Evolutionary conservation across 2,329 filamentous ascomycete genomes (phyloP).

Genomic region (Chaetomium globosum): DNA sequence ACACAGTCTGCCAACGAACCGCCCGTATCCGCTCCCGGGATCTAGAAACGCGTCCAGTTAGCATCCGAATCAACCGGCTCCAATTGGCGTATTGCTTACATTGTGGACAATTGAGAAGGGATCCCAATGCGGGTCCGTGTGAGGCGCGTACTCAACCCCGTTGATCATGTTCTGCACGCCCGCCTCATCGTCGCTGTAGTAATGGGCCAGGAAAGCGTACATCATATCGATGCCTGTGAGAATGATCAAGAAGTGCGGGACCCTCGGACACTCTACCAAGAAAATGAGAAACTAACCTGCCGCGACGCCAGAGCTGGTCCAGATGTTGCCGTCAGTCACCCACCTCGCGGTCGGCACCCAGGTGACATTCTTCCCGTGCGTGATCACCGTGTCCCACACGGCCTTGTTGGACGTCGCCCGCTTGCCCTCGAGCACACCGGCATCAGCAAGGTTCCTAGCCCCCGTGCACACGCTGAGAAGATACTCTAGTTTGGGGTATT

Average conservation of each 20-base stretch:
- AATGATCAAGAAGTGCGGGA: background rate
- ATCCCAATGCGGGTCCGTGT: constrained; percentile 11
- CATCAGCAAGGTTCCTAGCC: background rate
- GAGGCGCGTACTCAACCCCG: constrained; percentile 10
- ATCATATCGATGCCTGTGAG: constrained; percentile 2
- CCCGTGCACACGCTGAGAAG: constrained; percentile 11
- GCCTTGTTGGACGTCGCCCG: constrained; percentile 9
- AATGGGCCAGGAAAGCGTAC: constrained; percentile 5
- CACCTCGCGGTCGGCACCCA: constrained; percentile 15
- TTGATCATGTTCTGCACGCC: background rate
- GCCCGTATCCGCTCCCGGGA: background rate
- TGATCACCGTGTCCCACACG: background rate
- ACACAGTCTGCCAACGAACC: constrained; percentile 3
- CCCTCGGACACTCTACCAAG: background rate
- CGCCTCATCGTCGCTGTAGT: constrained; percentile 5
- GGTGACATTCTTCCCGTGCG: constrained; percentile 7
- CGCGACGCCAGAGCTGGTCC: constrained; percentile 8
- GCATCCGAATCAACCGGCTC: background rate
- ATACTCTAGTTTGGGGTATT: background rate
- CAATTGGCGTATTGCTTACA: background rate
- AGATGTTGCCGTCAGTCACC: constrained; percentile 8
- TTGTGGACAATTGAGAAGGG: constrained; percentile 5
- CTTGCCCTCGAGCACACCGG: constrained; percentile 1
- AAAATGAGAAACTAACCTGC: background rate
- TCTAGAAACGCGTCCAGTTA: background rate